A percentile compares a stretch with the other conserved stretches of the same genome.
These are phyloP conservation scores for Candida khao-thaluensis DNA, from an alignment of 805 yeast genomes.

Conservation along the genomic window DNA sequence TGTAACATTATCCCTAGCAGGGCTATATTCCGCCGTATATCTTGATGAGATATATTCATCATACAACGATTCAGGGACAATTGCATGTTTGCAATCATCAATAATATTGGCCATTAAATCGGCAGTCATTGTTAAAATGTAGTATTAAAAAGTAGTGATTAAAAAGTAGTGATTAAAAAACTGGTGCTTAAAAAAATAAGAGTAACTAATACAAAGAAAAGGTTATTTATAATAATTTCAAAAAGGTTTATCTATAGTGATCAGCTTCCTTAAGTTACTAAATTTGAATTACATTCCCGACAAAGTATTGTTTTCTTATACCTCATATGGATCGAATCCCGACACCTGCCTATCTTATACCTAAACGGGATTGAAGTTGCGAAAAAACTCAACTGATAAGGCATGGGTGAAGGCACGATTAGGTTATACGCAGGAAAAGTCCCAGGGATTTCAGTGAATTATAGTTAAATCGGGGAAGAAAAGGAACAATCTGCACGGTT, in stretches of 20 bases:
- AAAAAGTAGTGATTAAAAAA: too few species aligned
- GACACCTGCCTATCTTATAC: slow-evolving; percentile 1
- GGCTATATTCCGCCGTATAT: slow-evolving; percentile 8
- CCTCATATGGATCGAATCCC: too few species aligned
- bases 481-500: too few species aligned
- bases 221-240: slow-evolving; percentile 1
- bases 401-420: not conserved
- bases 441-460: not conserved
- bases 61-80: slow-evolving; percentile 32
- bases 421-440: too few species aligned
- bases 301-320: too few species aligned
- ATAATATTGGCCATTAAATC: slow-evolving; percentile 1
- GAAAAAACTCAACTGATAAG: slow-evolving; percentile 4
- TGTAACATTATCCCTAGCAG: slow-evolving; percentile 6
- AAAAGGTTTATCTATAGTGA: too few species aligned
- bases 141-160: too few species aligned
- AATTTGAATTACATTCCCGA: too few species aligned
- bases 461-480: not conserved
- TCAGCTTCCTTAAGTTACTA: not conserved
- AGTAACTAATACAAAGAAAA: too few species aligned
- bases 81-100: slow-evolving; percentile 22
- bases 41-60: slow-evolving; percentile 25
- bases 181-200: too few species aligned
- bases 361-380: slow-evolving; percentile 4
- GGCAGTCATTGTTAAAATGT: slow-evolving; percentile 1